phyloP scores from a whole-genome alignment of 2,329 filamentous ascomycete species.

The Acephala macrosclerotiorum region DNA sequence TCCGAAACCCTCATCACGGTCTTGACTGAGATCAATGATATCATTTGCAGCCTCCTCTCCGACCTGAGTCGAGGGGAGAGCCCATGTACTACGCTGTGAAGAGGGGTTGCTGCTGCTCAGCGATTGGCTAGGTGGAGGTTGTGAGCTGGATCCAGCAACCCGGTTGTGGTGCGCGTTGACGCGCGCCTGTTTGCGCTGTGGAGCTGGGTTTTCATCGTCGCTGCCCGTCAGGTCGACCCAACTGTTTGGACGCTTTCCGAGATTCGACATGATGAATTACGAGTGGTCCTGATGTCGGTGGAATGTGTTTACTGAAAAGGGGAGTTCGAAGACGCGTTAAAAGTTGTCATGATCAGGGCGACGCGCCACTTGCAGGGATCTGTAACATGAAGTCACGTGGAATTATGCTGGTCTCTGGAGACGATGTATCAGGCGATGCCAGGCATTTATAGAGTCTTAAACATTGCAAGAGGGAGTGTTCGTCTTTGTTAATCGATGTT shows the following conservation, averaged over 20 bases:
- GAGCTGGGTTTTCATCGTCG: slow-evolving; percentile 40
- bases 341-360: neutral
- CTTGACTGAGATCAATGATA: slow-evolving; percentile 42
- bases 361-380: neutral
- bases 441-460: neutral
- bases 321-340: neutral
- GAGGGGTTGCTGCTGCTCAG: slow-evolving; percentile 20
- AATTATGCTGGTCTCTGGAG: neutral
- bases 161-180: slow-evolving; percentile 12
- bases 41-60: slow-evolving; percentile 36
- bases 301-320: neutral
- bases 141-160: slow-evolving; percentile 23
- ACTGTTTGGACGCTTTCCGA: slow-evolving; percentile 48
- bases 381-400: neutral
- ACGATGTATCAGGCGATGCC: neutral
- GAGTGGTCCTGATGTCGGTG: slow-evolving; percentile 1
- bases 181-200: slow-evolving; percentile 40
- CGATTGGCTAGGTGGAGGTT: slow-evolving; percentile 35
- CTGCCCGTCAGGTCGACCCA: slow-evolving; percentile 53
- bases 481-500: neutral
- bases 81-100: slow-evolving; percentile 31
- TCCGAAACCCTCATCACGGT: slow-evolving; percentile 40
- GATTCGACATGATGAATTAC: slow-evolving; percentile 25
- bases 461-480: neutral
- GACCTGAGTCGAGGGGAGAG: slow-evolving; percentile 24